These are phyloP conservation scores for Berberis thunbergii DNA, from an alignment of 164 flowering plant species.

Conservation along the genomic window DNA sequence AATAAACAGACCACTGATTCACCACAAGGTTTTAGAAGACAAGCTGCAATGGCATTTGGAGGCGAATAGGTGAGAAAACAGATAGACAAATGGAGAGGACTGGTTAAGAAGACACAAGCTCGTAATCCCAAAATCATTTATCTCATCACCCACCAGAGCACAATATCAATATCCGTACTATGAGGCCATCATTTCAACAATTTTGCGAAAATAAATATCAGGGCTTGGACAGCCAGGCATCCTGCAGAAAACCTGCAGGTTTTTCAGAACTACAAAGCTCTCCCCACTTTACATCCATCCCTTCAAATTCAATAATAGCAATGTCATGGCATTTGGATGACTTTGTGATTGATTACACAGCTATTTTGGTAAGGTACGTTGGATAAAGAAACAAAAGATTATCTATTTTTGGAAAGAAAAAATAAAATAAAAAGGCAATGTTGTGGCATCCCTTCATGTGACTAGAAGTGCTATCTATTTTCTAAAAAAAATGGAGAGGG, in stretches of 20 bases:
- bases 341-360: too few species aligned
- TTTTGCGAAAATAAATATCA: not conserved
- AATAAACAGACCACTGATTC: too few species aligned
- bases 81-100: not conserved
- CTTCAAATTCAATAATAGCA: not conserved
- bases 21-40: not conserved
- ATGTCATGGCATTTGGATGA: too few species aligned
- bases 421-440: too few species aligned
- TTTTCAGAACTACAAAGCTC: not conserved
- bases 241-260: not conserved
- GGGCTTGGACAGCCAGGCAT: not conserved
- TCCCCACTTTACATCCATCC: not conserved
- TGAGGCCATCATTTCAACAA: not conserved
- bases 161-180: slow-evolving; percentile 1
- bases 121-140: not conserved
- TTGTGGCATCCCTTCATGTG: too few species aligned
- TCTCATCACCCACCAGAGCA: not conserved
- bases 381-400: too few species aligned
- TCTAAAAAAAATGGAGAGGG: too few species aligned
- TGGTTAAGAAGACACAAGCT: not conserved
- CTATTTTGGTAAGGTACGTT: too few species aligned
- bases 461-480: too few species aligned
- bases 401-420: too few species aligned
- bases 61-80: not conserved
- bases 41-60: not conserved